Conservation (phyloP, 768 basidiomycete genomes). For the Podaxis pistillaris region DNA sequence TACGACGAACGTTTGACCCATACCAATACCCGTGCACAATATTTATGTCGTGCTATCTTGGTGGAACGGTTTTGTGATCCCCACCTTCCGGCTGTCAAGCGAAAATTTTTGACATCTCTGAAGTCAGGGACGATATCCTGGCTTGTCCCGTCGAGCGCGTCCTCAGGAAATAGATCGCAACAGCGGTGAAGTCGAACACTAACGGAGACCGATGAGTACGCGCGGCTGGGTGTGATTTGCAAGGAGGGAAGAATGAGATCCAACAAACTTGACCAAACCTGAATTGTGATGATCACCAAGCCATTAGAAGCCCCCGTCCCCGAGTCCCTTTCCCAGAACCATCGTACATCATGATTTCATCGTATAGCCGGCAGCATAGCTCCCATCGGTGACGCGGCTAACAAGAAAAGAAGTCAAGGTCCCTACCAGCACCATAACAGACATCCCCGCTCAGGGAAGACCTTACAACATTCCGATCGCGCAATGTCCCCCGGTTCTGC, state of each 20-base stretch:
- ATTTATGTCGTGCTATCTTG: background rate
- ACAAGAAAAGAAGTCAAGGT: background rate
- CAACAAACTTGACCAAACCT: background rate
- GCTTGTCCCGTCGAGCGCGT: background rate
- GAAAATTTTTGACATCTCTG: background rate
- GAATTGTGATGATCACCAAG: background rate
- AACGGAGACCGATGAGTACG: background rate
- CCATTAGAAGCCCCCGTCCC: background rate
- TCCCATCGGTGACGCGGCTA: background rate
- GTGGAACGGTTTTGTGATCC: background rate
- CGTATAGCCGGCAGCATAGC: background rate
- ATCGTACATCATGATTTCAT: background rate
- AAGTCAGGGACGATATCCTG: no score
- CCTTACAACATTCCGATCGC: constrained; percentile 9
- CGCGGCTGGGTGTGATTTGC: background rate
- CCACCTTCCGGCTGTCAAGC: background rate
- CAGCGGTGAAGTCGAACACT: background rate
- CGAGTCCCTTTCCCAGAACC: background rate
- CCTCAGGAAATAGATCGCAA: background rate
- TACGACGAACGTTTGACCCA: background rate
- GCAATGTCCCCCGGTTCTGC: background rate
- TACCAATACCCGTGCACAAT: no score
- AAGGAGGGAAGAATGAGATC: background rate
- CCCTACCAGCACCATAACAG: background rate
- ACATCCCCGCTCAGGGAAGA: background rate